phyloP scores from a whole-genome alignment of 1,139 yeast species.

The Meyerozyma guilliermondii region DNA sequence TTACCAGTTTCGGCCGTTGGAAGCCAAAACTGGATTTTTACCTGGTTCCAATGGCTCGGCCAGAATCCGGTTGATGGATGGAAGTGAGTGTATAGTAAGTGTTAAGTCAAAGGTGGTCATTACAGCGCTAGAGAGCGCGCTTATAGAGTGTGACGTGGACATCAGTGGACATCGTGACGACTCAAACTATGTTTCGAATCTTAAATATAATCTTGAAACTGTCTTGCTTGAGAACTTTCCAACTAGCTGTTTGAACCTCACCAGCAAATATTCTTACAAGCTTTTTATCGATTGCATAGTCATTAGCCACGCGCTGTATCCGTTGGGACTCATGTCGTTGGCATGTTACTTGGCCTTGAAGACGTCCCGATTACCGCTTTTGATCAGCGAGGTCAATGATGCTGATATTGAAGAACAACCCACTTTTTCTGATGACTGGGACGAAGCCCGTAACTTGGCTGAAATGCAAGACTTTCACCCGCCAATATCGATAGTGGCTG shows the following conservation, averaged over 20 bases:
- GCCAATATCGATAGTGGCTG: slow-evolving; percentile 71
- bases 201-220: slow-evolving; percentile 46
- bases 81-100: slow-evolving; percentile 89
- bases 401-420: slow-evolving; percentile 78
- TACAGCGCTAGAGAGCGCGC: slow-evolving; percentile 31
- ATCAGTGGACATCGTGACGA: slow-evolving; percentile 69
- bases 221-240: slow-evolving; percentile 49
- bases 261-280: slow-evolving; percentile 71
- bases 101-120: slow-evolving; percentile 81
- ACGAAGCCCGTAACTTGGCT: slow-evolving; percentile 45
- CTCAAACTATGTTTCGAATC: slow-evolving; percentile 54
- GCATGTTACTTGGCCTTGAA: slow-evolving; percentile 77
- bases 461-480: slow-evolving; percentile 45
- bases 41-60: slow-evolving; percentile 92
- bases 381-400: slow-evolving; percentile 57
- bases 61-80: slow-evolving; percentile 77
- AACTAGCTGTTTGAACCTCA: slow-evolving; percentile 47
- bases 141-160: slow-evolving; percentile 75
- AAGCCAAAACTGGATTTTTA: slow-evolving; percentile 73
- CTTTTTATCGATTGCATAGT: slow-evolving; percentile 75
- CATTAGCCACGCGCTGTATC: slow-evolving; percentile 62
- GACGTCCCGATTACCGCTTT: slow-evolving; percentile 70
- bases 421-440: slow-evolving; percentile 87
- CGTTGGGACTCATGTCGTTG: slow-evolving; percentile 72
- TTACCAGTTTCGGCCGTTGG: slow-evolving; percentile 78